Conservation (phyloP, 495 filamentous ascomycete genomes). For the Xylaria sp. region DNA sequence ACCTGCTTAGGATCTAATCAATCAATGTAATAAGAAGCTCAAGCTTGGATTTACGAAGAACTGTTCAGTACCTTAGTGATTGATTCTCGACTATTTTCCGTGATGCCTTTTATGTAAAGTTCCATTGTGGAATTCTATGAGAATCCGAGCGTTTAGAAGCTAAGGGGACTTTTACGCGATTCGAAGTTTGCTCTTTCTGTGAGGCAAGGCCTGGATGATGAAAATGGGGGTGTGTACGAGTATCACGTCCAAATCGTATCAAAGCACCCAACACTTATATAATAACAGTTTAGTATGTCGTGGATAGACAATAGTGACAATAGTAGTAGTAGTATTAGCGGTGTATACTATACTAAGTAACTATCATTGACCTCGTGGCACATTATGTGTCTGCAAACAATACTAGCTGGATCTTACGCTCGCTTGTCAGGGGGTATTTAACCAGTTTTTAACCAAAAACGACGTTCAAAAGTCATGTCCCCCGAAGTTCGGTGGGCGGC, state of each 20-base stretch:
- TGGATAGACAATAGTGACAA: not conserved
- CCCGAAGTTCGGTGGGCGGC: not conserved
- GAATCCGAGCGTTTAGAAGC: too few relatives aligned
- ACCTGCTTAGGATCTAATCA: not conserved
- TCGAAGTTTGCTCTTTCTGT: too few relatives aligned
- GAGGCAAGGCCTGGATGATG: not conserved
- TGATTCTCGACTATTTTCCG: too few relatives aligned
- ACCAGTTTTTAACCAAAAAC: conserved; percentile 6
- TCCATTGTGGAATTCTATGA: too few relatives aligned
- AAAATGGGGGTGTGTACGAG: not conserved
- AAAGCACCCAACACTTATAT: not conserved
- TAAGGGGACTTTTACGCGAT: too few relatives aligned
- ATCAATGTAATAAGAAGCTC: conserved; percentile 3
- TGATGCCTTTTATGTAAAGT: too few relatives aligned
- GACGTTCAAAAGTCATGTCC: not conserved
- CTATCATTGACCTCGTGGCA: not conserved
- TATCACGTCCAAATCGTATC: not conserved
- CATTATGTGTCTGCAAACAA: not conserved
- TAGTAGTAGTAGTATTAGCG: not conserved
- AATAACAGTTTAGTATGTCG: not conserved
- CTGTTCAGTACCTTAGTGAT: too few relatives aligned
- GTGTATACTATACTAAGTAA: not conserved
- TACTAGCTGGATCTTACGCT: not conserved
- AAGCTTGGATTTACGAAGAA: not conserved
- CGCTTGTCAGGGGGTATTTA: conserved; percentile 6